Conservation (phyloP, 176 grass and related monocot genomes). For the Phoenix roebelenii region DNA sequence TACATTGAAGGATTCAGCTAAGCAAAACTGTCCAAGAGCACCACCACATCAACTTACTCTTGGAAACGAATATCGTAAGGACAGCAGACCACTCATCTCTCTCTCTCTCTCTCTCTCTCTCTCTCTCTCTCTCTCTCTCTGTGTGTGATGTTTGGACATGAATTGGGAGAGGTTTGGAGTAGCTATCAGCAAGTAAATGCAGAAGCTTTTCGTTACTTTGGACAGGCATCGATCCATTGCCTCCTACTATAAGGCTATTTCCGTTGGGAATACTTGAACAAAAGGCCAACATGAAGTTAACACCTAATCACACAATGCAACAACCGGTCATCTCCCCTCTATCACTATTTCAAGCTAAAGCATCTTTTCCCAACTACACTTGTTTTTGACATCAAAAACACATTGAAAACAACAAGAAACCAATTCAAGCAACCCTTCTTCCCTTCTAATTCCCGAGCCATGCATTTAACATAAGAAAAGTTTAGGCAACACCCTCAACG, state of each 20-base stretch:
- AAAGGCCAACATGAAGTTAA: neutral
- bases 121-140: too few relatives aligned
- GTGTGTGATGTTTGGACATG: neutral
- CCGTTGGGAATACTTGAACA: slow-evolving; percentile 4
- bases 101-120: too few relatives aligned
- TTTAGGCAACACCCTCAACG: slow-evolving; percentile 11
- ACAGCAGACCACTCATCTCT: too few relatives aligned
- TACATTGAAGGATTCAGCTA: too few relatives aligned
- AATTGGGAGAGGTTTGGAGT: neutral
- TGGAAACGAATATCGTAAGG: too few relatives aligned
- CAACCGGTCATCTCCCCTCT: too few relatives aligned
- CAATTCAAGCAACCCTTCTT: neutral
- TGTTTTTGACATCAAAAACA: too few relatives aligned
- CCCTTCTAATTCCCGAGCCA: neutral
- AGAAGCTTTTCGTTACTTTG: neutral
- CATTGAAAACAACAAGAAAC: slow-evolving; percentile 20
- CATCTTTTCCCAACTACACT: too few relatives aligned
- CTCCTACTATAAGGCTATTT: neutral
- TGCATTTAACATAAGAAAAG: neutral
- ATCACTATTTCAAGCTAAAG: too few relatives aligned
- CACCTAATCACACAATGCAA: too few relatives aligned
- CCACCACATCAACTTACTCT: too few relatives aligned
- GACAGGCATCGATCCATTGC: neutral
- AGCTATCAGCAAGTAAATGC: slow-evolving; percentile 6
- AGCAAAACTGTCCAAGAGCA: too few relatives aligned